These are phyloP conservation scores for Misopates orontium DNA, from an alignment of 257 asterid species.

Conservation along the genomic window DNA sequence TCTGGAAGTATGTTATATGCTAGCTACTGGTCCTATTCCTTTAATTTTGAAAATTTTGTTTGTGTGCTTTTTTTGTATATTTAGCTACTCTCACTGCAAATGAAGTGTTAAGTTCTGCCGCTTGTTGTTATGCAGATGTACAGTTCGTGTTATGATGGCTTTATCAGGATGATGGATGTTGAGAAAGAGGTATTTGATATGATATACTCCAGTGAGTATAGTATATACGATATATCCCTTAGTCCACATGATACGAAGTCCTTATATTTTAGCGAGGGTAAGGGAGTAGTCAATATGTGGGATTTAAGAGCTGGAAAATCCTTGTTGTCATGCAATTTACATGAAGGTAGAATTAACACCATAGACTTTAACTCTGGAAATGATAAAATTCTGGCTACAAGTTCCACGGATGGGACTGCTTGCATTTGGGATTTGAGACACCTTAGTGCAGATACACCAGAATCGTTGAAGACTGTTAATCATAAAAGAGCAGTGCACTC, in stretches of 20 bases:
- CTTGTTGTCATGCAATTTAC: conserved; percentile 49
- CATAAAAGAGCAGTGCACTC: conserved; percentile 78
- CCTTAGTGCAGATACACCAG: conserved; percentile 37
- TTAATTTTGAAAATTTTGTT: neutral
- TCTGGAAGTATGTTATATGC: neutral
- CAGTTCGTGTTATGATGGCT: conserved; percentile 83
- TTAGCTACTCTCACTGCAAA: conserved; percentile 9
- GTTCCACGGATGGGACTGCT: conserved; percentile 82
- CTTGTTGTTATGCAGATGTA: conserved; percentile 54
- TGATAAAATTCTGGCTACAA: conserved; percentile 66
- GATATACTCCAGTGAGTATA: conserved; percentile 49
- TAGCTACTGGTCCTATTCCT: neutral
- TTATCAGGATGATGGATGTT: conserved; percentile 73
- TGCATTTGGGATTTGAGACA: conserved; percentile 91
- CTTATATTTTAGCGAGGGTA: conserved; percentile 64
- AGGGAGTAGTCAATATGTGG: conserved; percentile 57
- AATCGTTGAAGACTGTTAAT: conserved; percentile 45
- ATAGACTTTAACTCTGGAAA: conserved; percentile 65
- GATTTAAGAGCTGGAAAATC: conserved; percentile 75
- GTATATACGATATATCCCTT: conserved; percentile 54
- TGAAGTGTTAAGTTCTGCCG: conserved; percentile 1
- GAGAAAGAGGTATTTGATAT: conserved; percentile 75
- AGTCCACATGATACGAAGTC: conserved; percentile 49
- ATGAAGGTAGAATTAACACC: conserved; percentile 67
- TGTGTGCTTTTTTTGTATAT: neutral